Evolutionary conservation across 371 early-diverging fungal genomes (phyloP), one percentile per base, ranked within the genome.

Genomic region (Circinella minor): DNA sequence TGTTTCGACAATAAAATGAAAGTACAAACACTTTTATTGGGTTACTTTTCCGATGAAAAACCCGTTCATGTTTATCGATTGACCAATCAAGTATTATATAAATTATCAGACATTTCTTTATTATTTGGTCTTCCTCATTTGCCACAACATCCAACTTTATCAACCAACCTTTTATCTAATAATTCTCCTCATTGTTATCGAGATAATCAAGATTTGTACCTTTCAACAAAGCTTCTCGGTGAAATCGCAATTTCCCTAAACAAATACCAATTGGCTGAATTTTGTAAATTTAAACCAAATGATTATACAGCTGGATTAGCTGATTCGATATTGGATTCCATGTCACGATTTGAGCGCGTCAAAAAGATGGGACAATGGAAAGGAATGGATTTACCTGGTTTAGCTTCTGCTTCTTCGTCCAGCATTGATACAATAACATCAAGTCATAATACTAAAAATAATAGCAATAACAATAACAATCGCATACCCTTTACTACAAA

Each of bases 211-310:
- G 68, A 74, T 54, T 39, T 68, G 11, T 72, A 70, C 65, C 47
- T 71, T 36, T 55, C 66, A 34, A 69, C 74, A 14, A 61, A 72
- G 37, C 65, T 71, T 0, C 39, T 77, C 46, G 70, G 66, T 1
- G 67, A 74, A 48, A 61, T 69, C 17, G 77, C 77, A 9, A 70
- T 72, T 9, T 69, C 69, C 27, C 66, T 72, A 38, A 74, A 72
- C 63, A 71, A 73, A 59, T 77, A 72, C 34, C 67, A 71, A 13
- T 62, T 82, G 36, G 81, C 79, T 20, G 82, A 82, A 61, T 72
- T 82, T 10, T 82, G 82, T 38, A 82, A 82, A 59, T 63, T 82
- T n/a, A 82, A 79, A 39, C 71, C 72, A 20, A 73, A 66, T 38
- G 83, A 83, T 49, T 77, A 80, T 63, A 67, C 69, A 51, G 73